phyloP scores from a whole-genome alignment of 2,329 filamentous ascomycete species.

The Epichloe uncinata region DNA sequence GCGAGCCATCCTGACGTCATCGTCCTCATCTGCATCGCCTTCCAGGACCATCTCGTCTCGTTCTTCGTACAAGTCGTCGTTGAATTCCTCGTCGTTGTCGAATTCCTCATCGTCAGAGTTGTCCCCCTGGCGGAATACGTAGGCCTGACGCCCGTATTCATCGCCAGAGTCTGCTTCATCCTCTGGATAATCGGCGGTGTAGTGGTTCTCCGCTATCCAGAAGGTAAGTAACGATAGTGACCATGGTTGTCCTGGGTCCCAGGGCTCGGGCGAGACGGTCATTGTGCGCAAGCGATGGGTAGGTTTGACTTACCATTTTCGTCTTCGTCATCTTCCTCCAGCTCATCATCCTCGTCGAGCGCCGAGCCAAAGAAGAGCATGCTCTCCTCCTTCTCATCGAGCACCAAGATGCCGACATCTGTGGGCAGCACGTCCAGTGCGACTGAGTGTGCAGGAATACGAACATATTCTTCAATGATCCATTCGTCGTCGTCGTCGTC shows the following conservation, averaged over 20 bases:
- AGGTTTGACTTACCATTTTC: slow-evolving; percentile 41
- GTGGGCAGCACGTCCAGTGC: slow-evolving; percentile 32
- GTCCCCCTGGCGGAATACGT: slow-evolving; percentile 39
- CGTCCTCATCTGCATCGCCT: slow-evolving; percentile 23
- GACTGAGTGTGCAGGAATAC: slow-evolving; percentile 40
- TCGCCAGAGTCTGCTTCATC: slow-evolving; percentile 61
- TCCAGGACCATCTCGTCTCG: slow-evolving; percentile 25
- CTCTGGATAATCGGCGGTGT: slow-evolving; percentile 68
- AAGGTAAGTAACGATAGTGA: slow-evolving; percentile 2
- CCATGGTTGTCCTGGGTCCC: background rate
- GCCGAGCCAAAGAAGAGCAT: slow-evolving; percentile 47
- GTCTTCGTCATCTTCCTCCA: slow-evolving; percentile 46
- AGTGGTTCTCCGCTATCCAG: slow-evolving; percentile 56
- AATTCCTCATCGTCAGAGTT: slow-evolving; percentile 36
- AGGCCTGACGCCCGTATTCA: slow-evolving; percentile 38
- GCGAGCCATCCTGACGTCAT: slow-evolving; percentile 23
- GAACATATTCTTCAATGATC: slow-evolving; percentile 51
- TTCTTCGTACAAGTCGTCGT: slow-evolving; percentile 25
- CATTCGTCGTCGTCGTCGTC: slow-evolving; percentile 43
- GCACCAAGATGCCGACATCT: slow-evolving; percentile 41
- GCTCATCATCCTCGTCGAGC: slow-evolving; percentile 46
- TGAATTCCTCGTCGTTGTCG: slow-evolving; percentile 25
- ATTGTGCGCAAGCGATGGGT: background rate
- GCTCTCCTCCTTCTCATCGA: slow-evolving; percentile 44
- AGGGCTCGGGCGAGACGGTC: background rate